These are phyloP conservation scores for Grosmannia serpens DNA, from an alignment of 2,329 filamentous ascomycete genomes.

Conservation along the genomic window DNA sequence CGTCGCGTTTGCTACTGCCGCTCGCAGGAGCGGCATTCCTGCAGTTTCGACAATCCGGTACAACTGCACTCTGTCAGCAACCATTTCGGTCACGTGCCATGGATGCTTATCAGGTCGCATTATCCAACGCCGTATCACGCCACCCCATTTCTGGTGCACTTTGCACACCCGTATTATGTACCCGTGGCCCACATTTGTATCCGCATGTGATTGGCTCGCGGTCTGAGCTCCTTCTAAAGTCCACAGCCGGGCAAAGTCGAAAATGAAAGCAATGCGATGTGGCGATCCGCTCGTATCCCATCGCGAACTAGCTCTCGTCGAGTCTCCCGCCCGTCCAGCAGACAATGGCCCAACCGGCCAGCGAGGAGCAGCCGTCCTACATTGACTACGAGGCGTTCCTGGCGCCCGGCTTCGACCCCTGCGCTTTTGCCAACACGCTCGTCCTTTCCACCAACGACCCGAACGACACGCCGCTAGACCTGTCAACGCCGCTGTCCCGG, in stretches of 20 bases:
- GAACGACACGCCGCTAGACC: constrained; percentile 78
- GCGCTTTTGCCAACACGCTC: constrained; percentile 76
- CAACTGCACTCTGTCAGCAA: not conserved
- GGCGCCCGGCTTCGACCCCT: constrained; percentile 67
- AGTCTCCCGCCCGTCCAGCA: not conserved
- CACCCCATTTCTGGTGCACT: not conserved
- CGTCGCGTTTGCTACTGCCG: not conserved
- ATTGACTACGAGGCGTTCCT: constrained; percentile 94
- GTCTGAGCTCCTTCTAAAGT: not conserved
- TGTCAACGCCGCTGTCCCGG: constrained; percentile 84
- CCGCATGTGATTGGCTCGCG: not conserved
- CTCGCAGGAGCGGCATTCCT: not conserved
- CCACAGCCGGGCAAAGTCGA: not conserved
- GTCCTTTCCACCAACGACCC: constrained; percentile 87
- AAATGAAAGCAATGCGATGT: not conserved
- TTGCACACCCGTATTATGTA: not conserved
- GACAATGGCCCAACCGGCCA: constrained; percentile 19
- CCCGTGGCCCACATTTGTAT: not conserved
- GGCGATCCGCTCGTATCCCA: not conserved
- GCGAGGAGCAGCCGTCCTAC: constrained; percentile 57
- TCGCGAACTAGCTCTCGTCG: not conserved
- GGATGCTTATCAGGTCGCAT: not conserved
- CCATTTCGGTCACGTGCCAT: not conserved
- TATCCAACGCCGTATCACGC: not conserved
- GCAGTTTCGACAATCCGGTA: not conserved